Conservation (phyloP, 768 basidiomycete species). For the Collybia mongolica region DNA sequence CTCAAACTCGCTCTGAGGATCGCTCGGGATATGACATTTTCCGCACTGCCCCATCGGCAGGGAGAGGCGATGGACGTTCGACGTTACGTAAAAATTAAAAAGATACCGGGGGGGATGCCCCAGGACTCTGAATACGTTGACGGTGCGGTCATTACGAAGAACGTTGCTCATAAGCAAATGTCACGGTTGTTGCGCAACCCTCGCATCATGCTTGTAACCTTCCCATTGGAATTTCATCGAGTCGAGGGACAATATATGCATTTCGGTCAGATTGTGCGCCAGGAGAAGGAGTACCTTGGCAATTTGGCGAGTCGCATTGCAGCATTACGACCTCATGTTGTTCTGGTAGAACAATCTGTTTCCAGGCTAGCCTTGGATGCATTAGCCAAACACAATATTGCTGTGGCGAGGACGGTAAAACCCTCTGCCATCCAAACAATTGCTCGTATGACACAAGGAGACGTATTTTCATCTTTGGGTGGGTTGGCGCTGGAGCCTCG, state of each 20-base stretch:
- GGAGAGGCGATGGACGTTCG: slow-evolving; percentile 95
- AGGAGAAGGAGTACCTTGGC: slow-evolving; percentile 90
- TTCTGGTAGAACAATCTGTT: slow-evolving; percentile 89
- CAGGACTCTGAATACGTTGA: slow-evolving; percentile 95
- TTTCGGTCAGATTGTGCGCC: slow-evolving; percentile 86
- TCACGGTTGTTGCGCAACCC: slow-evolving; percentile 78
- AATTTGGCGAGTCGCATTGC: slow-evolving; percentile 87
- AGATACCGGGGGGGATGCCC: slow-evolving; percentile 92
- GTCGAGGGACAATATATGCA: slow-evolving; percentile 92
- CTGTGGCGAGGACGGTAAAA: slow-evolving; percentile 89
- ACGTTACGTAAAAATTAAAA: slow-evolving; percentile 96
- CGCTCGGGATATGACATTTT: slow-evolving; percentile 82
- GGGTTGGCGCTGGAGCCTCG: slow-evolving; percentile 87
- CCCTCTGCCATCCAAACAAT: slow-evolving; percentile 83
- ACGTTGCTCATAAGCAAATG: slow-evolving; percentile 97
- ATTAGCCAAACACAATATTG: slow-evolving; percentile 80
- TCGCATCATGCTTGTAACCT: slow-evolving; percentile 94
- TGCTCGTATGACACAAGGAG: slow-evolving; percentile 92
- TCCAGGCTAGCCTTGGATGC: slow-evolving; percentile 88
- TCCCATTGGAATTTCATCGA: slow-evolving; percentile 91
- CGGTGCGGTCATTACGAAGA: slow-evolving; percentile 97
- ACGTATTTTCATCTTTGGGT: slow-evolving; percentile 95
- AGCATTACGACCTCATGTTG: slow-evolving; percentile 88
- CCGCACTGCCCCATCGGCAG: slow-evolving; percentile 63
- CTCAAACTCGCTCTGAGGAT: slow-evolving; percentile 82